These are phyloP conservation scores for Cyclotella cryptica DNA, from an alignment of 108 stramenopile species.

Conservation along the genomic window DNA sequence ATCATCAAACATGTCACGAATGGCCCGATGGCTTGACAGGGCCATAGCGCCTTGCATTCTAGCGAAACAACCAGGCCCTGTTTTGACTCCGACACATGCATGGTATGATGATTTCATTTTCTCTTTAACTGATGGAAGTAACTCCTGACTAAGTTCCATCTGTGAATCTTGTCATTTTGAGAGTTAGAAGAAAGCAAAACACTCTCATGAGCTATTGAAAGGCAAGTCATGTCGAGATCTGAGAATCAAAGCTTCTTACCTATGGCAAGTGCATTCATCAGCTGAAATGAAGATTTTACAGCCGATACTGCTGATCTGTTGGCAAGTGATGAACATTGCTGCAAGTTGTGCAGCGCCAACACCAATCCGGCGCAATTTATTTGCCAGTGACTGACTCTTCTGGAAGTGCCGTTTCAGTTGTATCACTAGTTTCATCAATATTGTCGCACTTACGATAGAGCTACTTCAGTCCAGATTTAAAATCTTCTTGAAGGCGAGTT, in stretches of 20 bases:
- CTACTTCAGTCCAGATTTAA: conserved; percentile 52
- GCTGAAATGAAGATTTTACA: conserved; percentile 30
- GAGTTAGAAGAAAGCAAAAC: background rate
- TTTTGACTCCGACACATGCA: conserved; percentile 27
- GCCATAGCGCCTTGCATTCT: conserved; percentile 52
- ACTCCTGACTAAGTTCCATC: conserved; percentile 47
- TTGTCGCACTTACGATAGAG: conserved; percentile 43
- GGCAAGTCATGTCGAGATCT: background rate
- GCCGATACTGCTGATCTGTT: conserved; percentile 34
- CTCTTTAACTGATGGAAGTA: conserved; percentile 43
- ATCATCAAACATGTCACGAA: conserved; percentile 44
- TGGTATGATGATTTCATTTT: conserved; percentile 44
- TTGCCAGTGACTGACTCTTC: conserved; percentile 40
- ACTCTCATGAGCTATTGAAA: too few species aligned
- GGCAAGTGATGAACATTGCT: conserved; percentile 45
- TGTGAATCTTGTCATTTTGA: conserved; percentile 15
- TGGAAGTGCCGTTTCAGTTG: conserved; percentile 20
- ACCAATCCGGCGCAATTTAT: conserved; percentile 15
- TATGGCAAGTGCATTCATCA: conserved; percentile 23
- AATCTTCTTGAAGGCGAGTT: conserved; percentile 58
- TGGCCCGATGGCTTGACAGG: conserved; percentile 3
- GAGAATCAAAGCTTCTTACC: conserved; percentile 8
- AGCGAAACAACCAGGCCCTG: conserved; percentile 47
- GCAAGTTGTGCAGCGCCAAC: conserved; percentile 24
- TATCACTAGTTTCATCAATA: conserved; percentile 6